Percentiles rank a stretch among this genome's conserved stretches.
Conservation (phyloP, 495 filamentous ascomycete genomes). For the Parmelia sp. region DNA sequence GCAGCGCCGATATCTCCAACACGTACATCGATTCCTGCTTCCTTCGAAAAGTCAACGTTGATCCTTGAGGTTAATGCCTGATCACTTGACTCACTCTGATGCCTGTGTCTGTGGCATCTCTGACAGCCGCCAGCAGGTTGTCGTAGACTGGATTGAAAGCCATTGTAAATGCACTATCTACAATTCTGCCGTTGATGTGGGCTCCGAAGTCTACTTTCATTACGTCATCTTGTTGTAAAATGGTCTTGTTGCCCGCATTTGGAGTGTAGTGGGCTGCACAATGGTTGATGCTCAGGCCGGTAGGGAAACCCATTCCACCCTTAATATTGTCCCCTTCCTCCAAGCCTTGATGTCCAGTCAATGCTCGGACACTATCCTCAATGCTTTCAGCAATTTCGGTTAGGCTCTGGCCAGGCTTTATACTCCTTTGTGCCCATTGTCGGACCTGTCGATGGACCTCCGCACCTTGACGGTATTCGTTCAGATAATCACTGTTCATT, state of each 20-base stretch:
- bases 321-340: constrained; percentile 52
- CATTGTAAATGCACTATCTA: constrained; percentile 60
- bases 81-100: constrained; percentile 37
- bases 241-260: constrained; percentile 55
- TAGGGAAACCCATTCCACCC: constrained; percentile 58
- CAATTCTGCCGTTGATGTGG: constrained; percentile 59
- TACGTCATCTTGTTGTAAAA: constrained; percentile 51
- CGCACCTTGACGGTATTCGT: constrained; percentile 55
- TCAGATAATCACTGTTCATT: constrained; percentile 51
- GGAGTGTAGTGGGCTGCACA: constrained; percentile 58
- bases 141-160: constrained; percentile 57
- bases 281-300: constrained; percentile 54
- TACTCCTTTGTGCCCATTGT: constrained; percentile 49
- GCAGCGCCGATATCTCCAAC: constrained; percentile 55
- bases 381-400: constrained; percentile 56
- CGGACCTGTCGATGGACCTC: constrained; percentile 58
- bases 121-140: constrained; percentile 53
- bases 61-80: not conserved
- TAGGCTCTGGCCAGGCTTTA: constrained; percentile 51
- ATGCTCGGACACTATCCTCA: constrained; percentile 53
- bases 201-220: constrained; percentile 66
- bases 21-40: constrained; percentile 56
- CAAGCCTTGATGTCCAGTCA: constrained; percentile 52
- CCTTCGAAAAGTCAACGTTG: constrained; percentile 27
- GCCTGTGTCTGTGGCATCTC: constrained; percentile 59